Percentiles rank a stretch among this genome's conserved stretches.
These are phyloP conservation scores for Fusarium devonianum DNA, from an alignment of 2,329 filamentous ascomycete genomes.

Conservation along the genomic window DNA sequence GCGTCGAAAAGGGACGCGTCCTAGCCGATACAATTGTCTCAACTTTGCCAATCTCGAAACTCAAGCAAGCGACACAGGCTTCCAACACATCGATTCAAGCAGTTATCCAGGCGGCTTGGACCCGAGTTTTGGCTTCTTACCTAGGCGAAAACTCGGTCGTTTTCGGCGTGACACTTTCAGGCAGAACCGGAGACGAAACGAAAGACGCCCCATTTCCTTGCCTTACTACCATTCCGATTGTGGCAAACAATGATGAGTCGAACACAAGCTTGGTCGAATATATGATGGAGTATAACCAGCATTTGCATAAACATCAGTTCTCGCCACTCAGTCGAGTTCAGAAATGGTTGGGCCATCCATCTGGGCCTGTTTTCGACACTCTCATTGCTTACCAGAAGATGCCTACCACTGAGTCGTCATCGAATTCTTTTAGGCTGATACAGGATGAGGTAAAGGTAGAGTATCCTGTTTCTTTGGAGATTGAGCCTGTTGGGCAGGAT, in stretches of 20 bases:
- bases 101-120: constrained; percentile 79
- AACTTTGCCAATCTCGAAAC: constrained; percentile 51
- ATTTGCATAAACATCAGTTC: constrained; percentile 73
- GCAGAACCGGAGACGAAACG: constrained; percentile 69
- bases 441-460: constrained; percentile 75
- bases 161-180: constrained; percentile 83
- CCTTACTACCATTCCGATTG: constrained; percentile 80
- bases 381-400: constrained; percentile 82
- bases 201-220: constrained; percentile 74
- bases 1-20: constrained; percentile 46
- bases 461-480: constrained; percentile 81
- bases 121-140: constrained; percentile 76
- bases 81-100: constrained; percentile 78
- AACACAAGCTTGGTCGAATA: constrained; percentile 65
- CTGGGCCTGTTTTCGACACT: constrained; percentile 79
- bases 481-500: constrained; percentile 63
- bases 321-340: constrained; percentile 76
- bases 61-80: constrained; percentile 64
- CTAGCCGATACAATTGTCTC: constrained; percentile 43
- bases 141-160: constrained; percentile 76
- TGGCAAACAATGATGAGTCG: constrained; percentile 61
- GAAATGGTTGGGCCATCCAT: constrained; percentile 70
- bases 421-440: constrained; percentile 63
- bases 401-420: constrained; percentile 36
- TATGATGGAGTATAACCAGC: constrained; percentile 71